phyloP scores from a whole-genome alignment of 371 early-diverging fungal genomes.

The Smittium mucronatum region DNA sequence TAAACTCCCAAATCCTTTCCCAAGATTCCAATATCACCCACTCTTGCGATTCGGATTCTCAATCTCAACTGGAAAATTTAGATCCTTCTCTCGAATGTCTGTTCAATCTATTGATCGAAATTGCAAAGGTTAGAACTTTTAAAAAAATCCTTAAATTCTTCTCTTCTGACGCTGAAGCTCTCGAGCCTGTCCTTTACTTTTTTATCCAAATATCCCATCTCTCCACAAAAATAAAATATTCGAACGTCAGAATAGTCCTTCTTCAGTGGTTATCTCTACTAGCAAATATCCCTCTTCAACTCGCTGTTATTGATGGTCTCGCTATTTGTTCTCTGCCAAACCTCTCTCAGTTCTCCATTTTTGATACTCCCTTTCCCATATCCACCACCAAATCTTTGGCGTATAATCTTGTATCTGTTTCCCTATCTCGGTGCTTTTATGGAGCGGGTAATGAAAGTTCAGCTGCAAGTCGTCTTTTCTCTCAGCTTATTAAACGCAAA shows the following conservation, averaged over 20 bases:
- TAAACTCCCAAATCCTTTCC: too few relatives aligned
- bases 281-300: not conserved
- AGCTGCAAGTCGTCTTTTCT: not conserved
- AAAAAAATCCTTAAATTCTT: slow-evolving; percentile 4
- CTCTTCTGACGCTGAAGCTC: not conserved
- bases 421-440: not conserved
- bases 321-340: not conserved
- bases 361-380: not conserved
- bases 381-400: not conserved
- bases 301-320: not conserved
- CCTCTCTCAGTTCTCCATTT: not conserved
- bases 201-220: not conserved
- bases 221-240: not conserved
- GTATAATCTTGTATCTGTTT: not conserved
- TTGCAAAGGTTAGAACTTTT: slow-evolving; percentile 5
- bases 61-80: not conserved
- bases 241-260: slow-evolving; percentile 3
- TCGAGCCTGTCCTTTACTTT: not conserved
- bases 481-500: not conserved
- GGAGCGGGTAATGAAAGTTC: not conserved
- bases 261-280: slow-evolving; percentile 23
- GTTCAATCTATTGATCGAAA: not conserved
- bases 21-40: not conserved
- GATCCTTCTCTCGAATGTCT: not conserved
- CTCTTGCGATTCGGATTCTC: not conserved